Evolutionary conservation across 176 grass and related monocot species (phyloP).

Genomic region (Oryza coarctata): DNA sequence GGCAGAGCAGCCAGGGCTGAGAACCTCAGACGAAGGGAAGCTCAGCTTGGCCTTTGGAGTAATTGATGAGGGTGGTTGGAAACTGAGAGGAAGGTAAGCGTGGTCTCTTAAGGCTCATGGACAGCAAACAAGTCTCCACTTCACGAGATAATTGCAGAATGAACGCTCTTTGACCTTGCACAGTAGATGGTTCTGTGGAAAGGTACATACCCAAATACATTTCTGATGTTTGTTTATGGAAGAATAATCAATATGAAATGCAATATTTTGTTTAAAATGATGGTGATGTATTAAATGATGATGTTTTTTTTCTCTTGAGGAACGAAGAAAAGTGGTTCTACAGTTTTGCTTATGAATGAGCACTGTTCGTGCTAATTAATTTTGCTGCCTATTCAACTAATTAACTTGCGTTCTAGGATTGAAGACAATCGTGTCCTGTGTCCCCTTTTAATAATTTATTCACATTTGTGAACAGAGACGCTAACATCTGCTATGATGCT

Average conservation of each 20-base stretch:
- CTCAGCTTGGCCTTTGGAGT: slow-evolving; percentile 16
- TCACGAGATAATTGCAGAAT: slow-evolving; percentile 15
- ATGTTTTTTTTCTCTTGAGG: not conserved
- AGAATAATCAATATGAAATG: slow-evolving; percentile 1
- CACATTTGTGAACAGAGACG: slow-evolving; percentile 16
- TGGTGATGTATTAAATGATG: not conserved
- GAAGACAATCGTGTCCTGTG: not conserved
- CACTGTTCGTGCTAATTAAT: not conserved
- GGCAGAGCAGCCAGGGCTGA: slow-evolving; percentile 16
- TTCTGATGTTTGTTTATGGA: slow-evolving; percentile 4
- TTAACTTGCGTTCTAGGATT: not conserved
- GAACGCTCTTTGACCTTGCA: slow-evolving; percentile 42
- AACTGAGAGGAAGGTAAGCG: not conserved
- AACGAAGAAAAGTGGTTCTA: not conserved
- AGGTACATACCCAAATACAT: not conserved
- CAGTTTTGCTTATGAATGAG: not conserved
- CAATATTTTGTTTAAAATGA: not conserved
- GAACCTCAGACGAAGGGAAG: not conserved
- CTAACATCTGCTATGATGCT: not conserved
- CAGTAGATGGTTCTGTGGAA: not conserved
- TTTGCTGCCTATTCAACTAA: slow-evolving; percentile 3
- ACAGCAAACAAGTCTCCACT: slow-evolving; percentile 9
- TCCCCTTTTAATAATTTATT: not conserved
- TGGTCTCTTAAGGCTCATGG: not conserved
- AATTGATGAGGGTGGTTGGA: slow-evolving; percentile 3